Evolutionary conservation across 108 stramenopile species (phyloP), one percentile per base, ranked within the genome.

Genomic region (Schizochytrium sp.): DNA sequence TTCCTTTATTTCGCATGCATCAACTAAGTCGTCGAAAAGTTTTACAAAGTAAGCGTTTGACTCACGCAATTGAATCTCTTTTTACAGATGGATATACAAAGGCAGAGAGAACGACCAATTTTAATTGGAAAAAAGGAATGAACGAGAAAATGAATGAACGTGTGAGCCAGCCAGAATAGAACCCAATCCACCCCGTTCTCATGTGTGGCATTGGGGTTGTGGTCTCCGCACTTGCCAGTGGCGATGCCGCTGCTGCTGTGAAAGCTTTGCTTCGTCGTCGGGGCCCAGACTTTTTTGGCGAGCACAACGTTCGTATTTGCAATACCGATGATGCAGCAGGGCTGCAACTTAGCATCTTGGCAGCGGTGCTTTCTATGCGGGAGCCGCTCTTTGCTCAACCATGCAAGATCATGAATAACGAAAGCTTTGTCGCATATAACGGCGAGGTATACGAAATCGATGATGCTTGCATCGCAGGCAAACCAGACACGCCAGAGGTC

Each of bases 341-440:
- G 42, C 1, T 69, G 19, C 19, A 15, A 38, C 12, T 15, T 28
- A 38, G 28, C 59, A 17, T 60, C 28, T 60, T 60, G 59, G 59
- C 59, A n/a, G 59, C 59, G 59, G 59, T 60, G 19, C 59, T 60
- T n/a, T 17, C 59, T n/a, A 60, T 60, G 59, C 17, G 59, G 59
- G 28, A 17, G 28, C 59, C 59, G 17, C 19, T 60, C 19, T n/a
- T n/a, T 17, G 19, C 59, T n/a, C 59, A 60, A n/a, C 59, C 59
- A 0, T n/a, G 28, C 17, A n/a, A 60, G 28, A 17, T 60, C 19
- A 60, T n/a, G 59, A 60, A 17, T n/a, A 60, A 17, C 0, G 89
- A 90, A n/a, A 93, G 92, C 90, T 88, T 91, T 13, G 73, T 93
- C 57, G 89, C 90, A 4, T 93, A 91, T 89, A 93, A 93, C 88